These are phyloP conservation scores for Cercospora brassicicola DNA, from an alignment of 2,329 filamentous ascomycete species.

Conservation along the genomic window DNA sequence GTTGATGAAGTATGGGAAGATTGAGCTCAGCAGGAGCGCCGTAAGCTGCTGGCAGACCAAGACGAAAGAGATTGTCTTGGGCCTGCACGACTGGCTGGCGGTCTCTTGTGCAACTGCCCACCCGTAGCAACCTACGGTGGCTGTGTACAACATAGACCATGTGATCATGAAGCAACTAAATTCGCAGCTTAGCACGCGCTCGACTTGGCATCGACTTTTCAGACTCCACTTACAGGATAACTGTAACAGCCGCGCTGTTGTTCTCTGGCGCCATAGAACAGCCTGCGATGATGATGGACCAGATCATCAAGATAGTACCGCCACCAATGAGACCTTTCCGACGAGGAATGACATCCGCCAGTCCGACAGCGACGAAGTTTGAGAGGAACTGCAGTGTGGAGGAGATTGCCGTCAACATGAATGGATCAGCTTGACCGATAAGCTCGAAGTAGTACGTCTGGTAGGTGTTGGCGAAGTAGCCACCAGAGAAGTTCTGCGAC, in stretches of 20 bases:
- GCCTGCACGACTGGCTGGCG: conserved; percentile 28
- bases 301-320: conserved; percentile 29
- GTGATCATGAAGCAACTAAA: conserved; percentile 32
- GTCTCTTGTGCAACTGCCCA: conserved; percentile 34
- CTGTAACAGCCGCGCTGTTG: conserved; percentile 28
- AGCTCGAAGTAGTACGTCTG: conserved; percentile 32
- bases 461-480: conserved; percentile 28
- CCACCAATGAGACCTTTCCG: conserved; percentile 30
- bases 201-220: neutral
- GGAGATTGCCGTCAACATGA: conserved; percentile 29
- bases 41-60: conserved; percentile 39
- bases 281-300: conserved; percentile 30
- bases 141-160: conserved; percentile 33
- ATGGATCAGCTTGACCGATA: conserved; percentile 30
- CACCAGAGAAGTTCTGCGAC: conserved; percentile 29
- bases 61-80: conserved; percentile 34
- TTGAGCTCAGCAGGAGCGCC: conserved; percentile 40
- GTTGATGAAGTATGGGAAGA: conserved; percentile 45
- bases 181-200: neutral
- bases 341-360: conserved; percentile 29
- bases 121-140: conserved; percentile 32
- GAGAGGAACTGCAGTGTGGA: conserved; percentile 30
- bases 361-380: conserved; percentile 28
- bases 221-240: conserved; percentile 20
- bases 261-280: conserved; percentile 26